phyloP scores from a whole-genome alignment of 2,329 filamentous ascomycete genomes.

The Coniella vitis region DNA sequence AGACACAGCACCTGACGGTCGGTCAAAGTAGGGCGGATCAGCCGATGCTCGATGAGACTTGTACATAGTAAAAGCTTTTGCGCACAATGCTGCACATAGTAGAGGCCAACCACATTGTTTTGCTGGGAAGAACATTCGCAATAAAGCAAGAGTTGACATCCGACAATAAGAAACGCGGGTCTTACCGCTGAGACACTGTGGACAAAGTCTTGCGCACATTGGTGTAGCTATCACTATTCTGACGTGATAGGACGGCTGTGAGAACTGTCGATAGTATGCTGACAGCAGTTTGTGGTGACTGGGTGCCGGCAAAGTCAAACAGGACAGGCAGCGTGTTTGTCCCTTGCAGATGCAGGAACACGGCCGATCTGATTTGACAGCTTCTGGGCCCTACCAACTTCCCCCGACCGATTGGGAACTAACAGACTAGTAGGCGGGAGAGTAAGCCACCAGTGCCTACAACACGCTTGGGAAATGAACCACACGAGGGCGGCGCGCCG shows the following conservation, averaged over 20 bases:
- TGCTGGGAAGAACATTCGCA: too few species aligned
- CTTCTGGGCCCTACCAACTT: background rate
- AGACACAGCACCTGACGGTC: background rate
- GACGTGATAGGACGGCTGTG: too few species aligned
- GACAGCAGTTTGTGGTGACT: background rate
- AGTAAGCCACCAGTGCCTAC: background rate
- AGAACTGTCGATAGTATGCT: too few species aligned
- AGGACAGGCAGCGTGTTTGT: background rate
- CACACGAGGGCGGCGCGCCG: background rate
- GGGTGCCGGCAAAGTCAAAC: background rate
- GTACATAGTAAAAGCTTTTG: too few species aligned
- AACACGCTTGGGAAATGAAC: background rate
- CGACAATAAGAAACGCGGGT: background rate
- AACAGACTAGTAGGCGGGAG: background rate
- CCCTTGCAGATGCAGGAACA: background rate
- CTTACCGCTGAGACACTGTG: background rate
- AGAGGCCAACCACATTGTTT: too few species aligned
- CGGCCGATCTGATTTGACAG: background rate
- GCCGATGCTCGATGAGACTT: background rate
- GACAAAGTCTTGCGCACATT: background rate
- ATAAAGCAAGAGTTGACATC: background rate
- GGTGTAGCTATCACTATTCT: too few species aligned
- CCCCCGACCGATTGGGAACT: too few species aligned
- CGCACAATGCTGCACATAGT: too few species aligned
- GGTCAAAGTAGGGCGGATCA: background rate